phyloP scores from a whole-genome alignment of 1,284 basidiomycete genomes.

The Neotropicomus parvogracilis region DNA sequence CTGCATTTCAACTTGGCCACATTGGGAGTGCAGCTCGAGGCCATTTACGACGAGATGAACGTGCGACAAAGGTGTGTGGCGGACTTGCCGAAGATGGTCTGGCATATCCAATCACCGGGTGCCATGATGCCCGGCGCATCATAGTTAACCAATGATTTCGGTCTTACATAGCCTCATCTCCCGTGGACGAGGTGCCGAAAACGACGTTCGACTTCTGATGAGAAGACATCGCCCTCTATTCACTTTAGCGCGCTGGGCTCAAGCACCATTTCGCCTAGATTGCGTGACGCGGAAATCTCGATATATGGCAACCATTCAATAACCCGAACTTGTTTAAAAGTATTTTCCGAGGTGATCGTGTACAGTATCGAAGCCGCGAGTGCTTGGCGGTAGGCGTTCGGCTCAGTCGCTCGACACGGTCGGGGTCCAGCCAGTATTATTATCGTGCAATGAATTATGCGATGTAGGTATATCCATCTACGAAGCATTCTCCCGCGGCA shows the following conservation, averaged over 20 bases:
- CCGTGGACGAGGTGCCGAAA: constrained; percentile 1
- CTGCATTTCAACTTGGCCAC: constrained; percentile 1
- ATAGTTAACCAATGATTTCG: background rate
- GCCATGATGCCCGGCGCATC: background rate
- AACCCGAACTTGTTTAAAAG: constrained; percentile 14
- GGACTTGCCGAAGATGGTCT: background rate
- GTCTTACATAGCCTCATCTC: constrained; percentile 10
- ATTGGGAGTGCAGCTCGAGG: background rate
- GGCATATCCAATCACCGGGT: background rate
- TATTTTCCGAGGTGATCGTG: constrained; percentile 32
- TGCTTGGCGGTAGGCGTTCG: background rate
- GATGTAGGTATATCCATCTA: constrained; percentile 29
- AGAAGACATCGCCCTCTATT: constrained; percentile 7
- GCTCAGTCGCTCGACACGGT: background rate
- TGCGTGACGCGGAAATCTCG: constrained; percentile 9
- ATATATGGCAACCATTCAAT: constrained; percentile 20
- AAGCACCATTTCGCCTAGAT: constrained; percentile 12
- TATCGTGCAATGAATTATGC: constrained; percentile 29
- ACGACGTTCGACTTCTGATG: constrained; percentile 1
- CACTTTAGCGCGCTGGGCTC: constrained; percentile 1
- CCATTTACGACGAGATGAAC: constrained; percentile 9
- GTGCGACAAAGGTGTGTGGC: constrained; percentile 12
- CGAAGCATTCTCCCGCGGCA: constrained; percentile 12
- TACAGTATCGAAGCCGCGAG: background rate
- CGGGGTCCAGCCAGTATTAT: constrained; percentile 12